phyloP scores from a whole-genome alignment of 2,329 filamentous ascomycete genomes.

The Pestalotiopsis sp. region DNA sequence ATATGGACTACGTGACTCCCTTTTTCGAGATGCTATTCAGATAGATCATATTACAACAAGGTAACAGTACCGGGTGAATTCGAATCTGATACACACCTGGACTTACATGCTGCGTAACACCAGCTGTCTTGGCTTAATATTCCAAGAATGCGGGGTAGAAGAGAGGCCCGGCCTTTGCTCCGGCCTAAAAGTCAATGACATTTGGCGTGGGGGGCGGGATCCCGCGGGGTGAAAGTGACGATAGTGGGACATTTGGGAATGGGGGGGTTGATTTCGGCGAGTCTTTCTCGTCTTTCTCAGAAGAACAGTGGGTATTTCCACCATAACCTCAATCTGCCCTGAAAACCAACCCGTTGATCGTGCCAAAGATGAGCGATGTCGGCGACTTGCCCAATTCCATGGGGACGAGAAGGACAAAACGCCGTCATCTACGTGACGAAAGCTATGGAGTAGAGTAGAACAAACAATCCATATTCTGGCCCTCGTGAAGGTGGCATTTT shows the following conservation, averaged over 20 bases:
- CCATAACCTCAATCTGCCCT: background rate
- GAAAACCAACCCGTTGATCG: background rate
- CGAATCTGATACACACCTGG: background rate
- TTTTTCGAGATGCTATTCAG: background rate
- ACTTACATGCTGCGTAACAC: background rate
- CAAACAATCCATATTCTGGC: no score
- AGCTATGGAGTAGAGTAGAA: background rate
- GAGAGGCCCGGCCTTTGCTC: background rate
- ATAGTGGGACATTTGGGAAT: background rate
- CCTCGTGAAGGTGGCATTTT: background rate
- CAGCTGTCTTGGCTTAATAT: background rate
- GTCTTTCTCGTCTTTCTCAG: background rate
- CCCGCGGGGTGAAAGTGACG: background rate
- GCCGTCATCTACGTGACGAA: background rate
- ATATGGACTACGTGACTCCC: background rate
- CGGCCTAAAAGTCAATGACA: background rate
- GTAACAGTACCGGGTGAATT: background rate
- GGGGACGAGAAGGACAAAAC: background rate
- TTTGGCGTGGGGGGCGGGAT: constrained; percentile 4
- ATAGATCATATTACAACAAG: background rate
- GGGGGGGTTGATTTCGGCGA: constrained; percentile 4
- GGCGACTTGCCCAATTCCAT: background rate
- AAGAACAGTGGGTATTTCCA: background rate
- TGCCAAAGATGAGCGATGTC: constrained; percentile 3
- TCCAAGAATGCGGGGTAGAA: constrained; percentile 1